Base-by-base conservation (phyloP, 306 rosid genomes). In the Astragalus glycyphyllos region DNA sequence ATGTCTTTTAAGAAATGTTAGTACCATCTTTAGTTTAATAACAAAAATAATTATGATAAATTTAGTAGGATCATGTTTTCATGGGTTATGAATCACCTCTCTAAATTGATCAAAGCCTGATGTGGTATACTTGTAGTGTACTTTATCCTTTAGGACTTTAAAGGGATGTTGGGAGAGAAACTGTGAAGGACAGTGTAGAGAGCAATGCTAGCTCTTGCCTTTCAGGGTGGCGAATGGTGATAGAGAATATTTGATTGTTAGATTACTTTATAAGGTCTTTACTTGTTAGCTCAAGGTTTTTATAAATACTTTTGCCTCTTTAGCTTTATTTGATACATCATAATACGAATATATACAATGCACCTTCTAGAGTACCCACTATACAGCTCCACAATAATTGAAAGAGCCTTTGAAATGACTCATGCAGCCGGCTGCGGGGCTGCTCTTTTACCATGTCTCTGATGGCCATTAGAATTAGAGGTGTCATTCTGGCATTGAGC, bases 111-210 rank as follows among this genome's bases (percentile, higher is more conserved):
- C 32, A 17, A 38, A 16, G 23, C 51, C 14, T 41, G 14, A 60
- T 1, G 5, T 14, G 45, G 29, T 58, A 47, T 29, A 49, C 40
- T 40, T 54, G 6, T 23, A 46, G 4, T 26, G 31, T 26, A 26
- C 31, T 26, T 26, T 26, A 26, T 26, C 31, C 31, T 26, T 26
- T 26, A 26, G 31, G 31, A 2, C 35, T 20, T 15, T 5, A 35
- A 71, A 40, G 35, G 40, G 66, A n/a, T 55, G 51, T 50, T 70
- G 59, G 67, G 62, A 32, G 42, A 68, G 49, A 11, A 67, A 34
- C 5, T 50, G 51, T 58, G 38, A 58, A 48, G 37, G 40, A 16
- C 38, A 12, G 48, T 26, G 14, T 46, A 26, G 68, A 64, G 32
- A 56, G 74, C 69, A 59, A 68, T 48, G 55, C 11, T 46, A 51